phyloP scores from a whole-genome alignment of 2,329 filamentous ascomycete species.

The Cladosporium sp. region DNA sequence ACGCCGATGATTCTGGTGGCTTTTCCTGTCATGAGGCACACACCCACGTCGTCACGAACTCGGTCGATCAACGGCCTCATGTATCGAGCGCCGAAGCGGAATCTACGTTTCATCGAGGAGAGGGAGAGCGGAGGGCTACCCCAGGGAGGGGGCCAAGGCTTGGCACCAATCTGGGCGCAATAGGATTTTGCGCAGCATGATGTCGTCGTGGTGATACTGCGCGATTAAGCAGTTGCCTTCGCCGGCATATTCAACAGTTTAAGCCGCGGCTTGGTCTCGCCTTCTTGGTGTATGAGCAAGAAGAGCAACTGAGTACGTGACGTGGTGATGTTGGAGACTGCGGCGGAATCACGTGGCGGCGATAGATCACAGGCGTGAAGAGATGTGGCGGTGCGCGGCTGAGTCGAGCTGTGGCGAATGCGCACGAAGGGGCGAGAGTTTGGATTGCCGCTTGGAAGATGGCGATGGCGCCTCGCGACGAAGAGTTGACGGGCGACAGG shows the following conservation, averaged over 20 bases:
- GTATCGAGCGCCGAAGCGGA: not conserved
- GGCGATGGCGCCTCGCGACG: not conserved
- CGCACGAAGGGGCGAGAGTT: not conserved
- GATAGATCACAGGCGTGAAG: not conserved
- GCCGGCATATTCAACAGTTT: not conserved
- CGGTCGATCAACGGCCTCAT: no score
- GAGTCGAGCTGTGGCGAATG: not conserved
- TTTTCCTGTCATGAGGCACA: no score
- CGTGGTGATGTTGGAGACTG: not conserved
- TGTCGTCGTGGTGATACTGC: not conserved
- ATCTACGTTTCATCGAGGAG: not conserved
- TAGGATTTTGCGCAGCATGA: slow-evolving; percentile 11
- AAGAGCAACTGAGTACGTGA: not conserved
- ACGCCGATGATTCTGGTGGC: no score
- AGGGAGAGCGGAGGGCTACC: not conserved
- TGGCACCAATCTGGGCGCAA: not conserved
- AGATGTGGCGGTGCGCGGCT: not conserved
- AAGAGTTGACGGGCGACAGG: no score
- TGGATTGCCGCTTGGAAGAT: not conserved
- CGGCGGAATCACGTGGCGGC: not conserved
- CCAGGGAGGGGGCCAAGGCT: slow-evolving; percentile 7
- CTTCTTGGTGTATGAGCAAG: not conserved
- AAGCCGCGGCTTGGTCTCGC: not conserved
- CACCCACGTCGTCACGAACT: no score
- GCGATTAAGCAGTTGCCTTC: not conserved